Percentiles rank a stretch among this genome's conserved stretches.
Evolutionary conservation across 768 basidiomycete species (phyloP).

Genomic region (Suillus plorans): DNA sequence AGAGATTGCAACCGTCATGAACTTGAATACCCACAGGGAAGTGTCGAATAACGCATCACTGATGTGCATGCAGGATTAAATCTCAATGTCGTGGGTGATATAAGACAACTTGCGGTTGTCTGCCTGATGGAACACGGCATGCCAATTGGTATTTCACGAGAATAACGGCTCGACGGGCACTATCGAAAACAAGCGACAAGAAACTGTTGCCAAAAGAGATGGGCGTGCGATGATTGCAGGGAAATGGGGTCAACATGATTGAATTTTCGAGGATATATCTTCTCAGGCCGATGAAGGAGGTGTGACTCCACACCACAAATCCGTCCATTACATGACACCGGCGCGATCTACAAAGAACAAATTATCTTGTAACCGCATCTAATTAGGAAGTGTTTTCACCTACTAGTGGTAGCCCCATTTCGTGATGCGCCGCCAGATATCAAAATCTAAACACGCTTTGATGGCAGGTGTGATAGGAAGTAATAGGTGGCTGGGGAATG

Average conservation of each 20-base stretch:
- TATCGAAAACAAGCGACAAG: constrained; percentile 1
- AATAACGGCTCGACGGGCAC: neutral
- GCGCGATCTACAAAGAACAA: neutral
- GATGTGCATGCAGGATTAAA: neutral
- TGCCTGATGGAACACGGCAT: neutral
- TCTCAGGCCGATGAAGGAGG: constrained; percentile 8
- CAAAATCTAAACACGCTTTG: neutral
- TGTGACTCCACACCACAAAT: constrained; percentile 10
- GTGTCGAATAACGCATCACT: neutral
- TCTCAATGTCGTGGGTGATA: neutral
- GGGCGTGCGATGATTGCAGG: constrained; percentile 2
- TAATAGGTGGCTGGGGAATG: neutral
- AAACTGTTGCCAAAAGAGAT: constrained; percentile 6
- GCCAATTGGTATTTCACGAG: neutral
- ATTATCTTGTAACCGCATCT: neutral
- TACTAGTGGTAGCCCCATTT: neutral
- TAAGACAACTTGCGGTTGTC: neutral
- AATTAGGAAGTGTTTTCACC: constrained; percentile 12
- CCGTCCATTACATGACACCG: neutral
- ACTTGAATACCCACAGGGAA: constrained; percentile 16
- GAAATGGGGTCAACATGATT: neutral
- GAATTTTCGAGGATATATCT: constrained; percentile 8
- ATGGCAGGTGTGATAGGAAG: neutral
- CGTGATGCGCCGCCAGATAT: neutral
- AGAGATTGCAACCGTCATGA: constrained; percentile 2